Conservation (phyloP, 345 rosid genomes). For the Hibiscus syriacus region DNA sequence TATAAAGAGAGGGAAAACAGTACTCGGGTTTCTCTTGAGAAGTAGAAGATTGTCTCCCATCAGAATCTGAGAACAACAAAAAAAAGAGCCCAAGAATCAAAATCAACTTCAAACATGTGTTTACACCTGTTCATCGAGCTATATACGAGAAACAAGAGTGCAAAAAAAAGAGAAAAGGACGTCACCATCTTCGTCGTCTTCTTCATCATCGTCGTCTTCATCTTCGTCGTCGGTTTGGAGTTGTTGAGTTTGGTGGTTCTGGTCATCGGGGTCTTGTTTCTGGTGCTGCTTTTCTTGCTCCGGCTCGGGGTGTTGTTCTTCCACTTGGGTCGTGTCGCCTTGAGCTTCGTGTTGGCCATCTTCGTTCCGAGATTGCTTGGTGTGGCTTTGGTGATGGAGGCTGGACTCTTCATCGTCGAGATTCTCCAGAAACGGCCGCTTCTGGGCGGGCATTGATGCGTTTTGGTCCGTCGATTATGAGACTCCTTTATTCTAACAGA, state of each 20-base stretch:
- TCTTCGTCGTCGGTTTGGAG: constrained; percentile 24
- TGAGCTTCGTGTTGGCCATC: neutral
- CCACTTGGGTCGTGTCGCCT: constrained; percentile 5
- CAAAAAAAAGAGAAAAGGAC: neutral
- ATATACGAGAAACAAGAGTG: neutral
- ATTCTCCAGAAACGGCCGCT: constrained; percentile 48
- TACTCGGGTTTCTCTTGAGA: constrained; percentile 67
- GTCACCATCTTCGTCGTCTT: constrained; percentile 27
- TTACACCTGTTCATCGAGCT: constrained; percentile 14
- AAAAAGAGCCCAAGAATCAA: constrained; percentile 8
- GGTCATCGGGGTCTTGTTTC: constrained; percentile 17
- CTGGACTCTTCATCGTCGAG: constrained; percentile 25
- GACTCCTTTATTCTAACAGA: neutral
- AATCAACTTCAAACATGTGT: constrained; percentile 15
- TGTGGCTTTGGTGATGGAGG: constrained; percentile 2
- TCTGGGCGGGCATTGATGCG: constrained; percentile 70
- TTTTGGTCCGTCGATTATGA: neutral
- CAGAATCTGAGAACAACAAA: constrained; percentile 35
- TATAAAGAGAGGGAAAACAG: neutral
- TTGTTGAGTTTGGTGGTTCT: constrained; percentile 15
- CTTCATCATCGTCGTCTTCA: constrained; percentile 14
- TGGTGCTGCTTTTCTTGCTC: constrained; percentile 1
- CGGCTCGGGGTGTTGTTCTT: constrained; percentile 10
- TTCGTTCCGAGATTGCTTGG: constrained; percentile 27
- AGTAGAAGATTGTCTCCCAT: constrained; percentile 41